Conservation (phyloP, 305 asterid genomes). For the Fraxinus floribunda region DNA sequence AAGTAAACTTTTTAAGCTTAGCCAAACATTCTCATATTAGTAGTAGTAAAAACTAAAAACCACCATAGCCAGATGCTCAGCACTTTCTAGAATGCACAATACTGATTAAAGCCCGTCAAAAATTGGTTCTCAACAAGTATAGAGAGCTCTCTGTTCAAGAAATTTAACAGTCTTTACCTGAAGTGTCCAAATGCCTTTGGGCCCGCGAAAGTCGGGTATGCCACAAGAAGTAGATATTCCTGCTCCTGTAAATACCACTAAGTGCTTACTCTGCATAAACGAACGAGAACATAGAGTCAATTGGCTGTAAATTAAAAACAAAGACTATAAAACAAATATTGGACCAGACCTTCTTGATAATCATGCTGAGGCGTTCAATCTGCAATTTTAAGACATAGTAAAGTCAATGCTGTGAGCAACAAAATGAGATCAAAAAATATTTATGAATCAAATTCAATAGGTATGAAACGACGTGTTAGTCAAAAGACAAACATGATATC, state of each 20-base stretch:
- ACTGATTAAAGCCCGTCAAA: conserved; percentile 8
- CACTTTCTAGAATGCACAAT: conserved; percentile 18
- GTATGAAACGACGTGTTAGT: background rate
- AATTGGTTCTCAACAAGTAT: conserved; percentile 3
- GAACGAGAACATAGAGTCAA: conserved; percentile 26
- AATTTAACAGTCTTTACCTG: conserved; percentile 51
- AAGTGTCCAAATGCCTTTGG: conserved; percentile 98
- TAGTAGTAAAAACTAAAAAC: background rate
- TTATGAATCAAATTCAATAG: background rate
- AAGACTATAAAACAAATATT: conserved; percentile 22
- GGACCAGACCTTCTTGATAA: conserved; percentile 63
- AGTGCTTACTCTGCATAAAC: conserved; percentile 81
- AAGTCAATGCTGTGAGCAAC: conserved; percentile 20
- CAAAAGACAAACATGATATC: background rate
- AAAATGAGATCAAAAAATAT: conserved; percentile 15
- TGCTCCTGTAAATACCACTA: conserved; percentile 97
- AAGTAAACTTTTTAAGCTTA: background rate
- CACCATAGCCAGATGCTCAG: conserved; percentile 13
- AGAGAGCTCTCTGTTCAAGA: background rate
- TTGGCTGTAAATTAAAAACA: conserved; percentile 27
- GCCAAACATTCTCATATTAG: background rate
- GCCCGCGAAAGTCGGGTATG: conserved; percentile 98
- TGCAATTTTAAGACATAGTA: conserved; percentile 36
- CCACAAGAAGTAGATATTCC: conserved; percentile 98
- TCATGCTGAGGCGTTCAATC: conserved; percentile 65